A percentile compares a stretch with the other conserved stretches of the same genome.
Evolutionary conservation across 2,329 filamentous ascomycete species (phyloP).

Genomic region (Lachnellula arida): DNA sequence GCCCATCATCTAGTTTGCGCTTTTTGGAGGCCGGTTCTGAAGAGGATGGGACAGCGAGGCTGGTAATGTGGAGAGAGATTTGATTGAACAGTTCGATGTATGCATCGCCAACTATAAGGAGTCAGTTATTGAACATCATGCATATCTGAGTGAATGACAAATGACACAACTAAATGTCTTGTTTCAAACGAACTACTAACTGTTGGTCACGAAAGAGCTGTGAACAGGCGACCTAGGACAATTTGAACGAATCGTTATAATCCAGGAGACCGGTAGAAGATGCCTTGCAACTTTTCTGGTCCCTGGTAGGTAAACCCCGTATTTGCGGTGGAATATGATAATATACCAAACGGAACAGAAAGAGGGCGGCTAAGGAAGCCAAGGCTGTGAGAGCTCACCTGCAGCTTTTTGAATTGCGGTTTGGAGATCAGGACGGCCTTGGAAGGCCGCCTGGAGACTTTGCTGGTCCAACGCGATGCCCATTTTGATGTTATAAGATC

Average conservation of each 20-base stretch:
- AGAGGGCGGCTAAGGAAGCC: neutral
- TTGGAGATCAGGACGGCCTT: slow-evolving; percentile 29
- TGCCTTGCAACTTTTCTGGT: neutral
- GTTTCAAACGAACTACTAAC: too few species aligned
- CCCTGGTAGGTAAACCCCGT: neutral
- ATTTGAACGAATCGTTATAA: too few species aligned
- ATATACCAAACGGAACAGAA: neutral
- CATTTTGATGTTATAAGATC: slow-evolving; percentile 18
- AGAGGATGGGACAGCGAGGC: slow-evolving; percentile 7
- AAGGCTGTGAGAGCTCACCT: slow-evolving; percentile 22
- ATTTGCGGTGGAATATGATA: neutral
- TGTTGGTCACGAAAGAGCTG: too few species aligned
- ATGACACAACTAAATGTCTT: too few species aligned
- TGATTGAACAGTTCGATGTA: slow-evolving; percentile 34
- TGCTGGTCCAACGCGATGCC: slow-evolving; percentile 24
- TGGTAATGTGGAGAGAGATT: slow-evolving; percentile 29
- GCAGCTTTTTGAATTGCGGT: slow-evolving; percentile 30
- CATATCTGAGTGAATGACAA: neutral
- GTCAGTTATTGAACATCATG: neutral
- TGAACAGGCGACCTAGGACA: too few species aligned
- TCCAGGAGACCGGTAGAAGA: too few species aligned
- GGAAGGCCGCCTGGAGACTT: slow-evolving; percentile 29
- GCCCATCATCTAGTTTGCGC: slow-evolving; percentile 26
- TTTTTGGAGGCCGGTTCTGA: slow-evolving; percentile 31
- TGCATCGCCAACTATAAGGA: slow-evolving; percentile 22